These are phyloP conservation scores for Dioscorea cayenensis DNA, from an alignment of 116 monocot species.

Conservation along the genomic window DNA sequence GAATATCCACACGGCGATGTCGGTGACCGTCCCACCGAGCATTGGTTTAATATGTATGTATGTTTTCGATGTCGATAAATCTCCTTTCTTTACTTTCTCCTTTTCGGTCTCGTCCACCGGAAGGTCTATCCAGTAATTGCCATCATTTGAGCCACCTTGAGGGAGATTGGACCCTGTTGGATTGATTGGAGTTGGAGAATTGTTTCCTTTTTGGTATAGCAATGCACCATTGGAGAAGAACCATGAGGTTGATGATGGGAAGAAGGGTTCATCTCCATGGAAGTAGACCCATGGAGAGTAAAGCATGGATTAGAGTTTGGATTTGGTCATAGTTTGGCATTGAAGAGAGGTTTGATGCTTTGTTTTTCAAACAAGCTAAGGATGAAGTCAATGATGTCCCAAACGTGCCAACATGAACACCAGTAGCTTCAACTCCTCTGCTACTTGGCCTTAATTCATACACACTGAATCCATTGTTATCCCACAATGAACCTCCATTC, in stretches of 20 bases:
- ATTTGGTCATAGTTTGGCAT: conserved; percentile 65
- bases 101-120: conserved; percentile 21
- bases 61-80: conserved; percentile 29
- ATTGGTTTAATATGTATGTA: conserved; percentile 74
- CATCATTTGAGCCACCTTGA: conserved; percentile 61
- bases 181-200: conserved; percentile 11
- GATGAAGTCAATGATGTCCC: neutral
- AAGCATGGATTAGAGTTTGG: conserved; percentile 28
- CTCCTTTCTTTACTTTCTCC: conserved; percentile 41
- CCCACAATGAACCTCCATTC: conserved; percentile 31
- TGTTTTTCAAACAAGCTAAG: conserved; percentile 53
- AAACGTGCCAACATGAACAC: conserved; percentile 56
- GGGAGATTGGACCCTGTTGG: conserved; percentile 63
- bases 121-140: conserved; percentile 72
- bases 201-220: conserved; percentile 37
- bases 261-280: conserved; percentile 61
- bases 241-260: conserved; percentile 70
- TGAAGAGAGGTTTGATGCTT: conserved; percentile 9
- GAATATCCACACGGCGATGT: conserved; percentile 70
- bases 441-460: conserved; percentile 19
- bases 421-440: conserved; percentile 23
- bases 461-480: conserved; percentile 24
- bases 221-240: conserved; percentile 71
- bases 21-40: conserved; percentile 66
- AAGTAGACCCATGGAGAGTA: conserved; percentile 56